Evolutionary conservation across 345 rosid species (phyloP), one percentile per base, ranked within the genome.

Genomic region (Tarenaya hassleriana): DNA sequence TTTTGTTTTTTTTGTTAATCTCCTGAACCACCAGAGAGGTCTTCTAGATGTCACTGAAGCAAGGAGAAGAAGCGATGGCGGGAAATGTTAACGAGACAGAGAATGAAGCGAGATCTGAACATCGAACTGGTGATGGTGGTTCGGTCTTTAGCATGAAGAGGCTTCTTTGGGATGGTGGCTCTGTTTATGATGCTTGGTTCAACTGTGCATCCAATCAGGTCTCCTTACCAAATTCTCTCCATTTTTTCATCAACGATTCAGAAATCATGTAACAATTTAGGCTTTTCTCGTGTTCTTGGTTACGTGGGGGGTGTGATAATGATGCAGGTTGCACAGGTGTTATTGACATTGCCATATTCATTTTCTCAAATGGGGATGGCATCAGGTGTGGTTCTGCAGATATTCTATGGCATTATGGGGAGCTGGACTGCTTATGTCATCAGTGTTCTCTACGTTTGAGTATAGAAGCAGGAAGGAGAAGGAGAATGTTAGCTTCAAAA

Each of bases 361-460:
- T 83, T 83, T 72, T 74, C 92, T 16, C 92, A 83, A 71, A 71
- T 83, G 76, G 92, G 92, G 33, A 74, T 83, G 84, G 69, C 74
- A 52, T 83, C 92, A 4, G 92, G 92, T 18, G 66, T 83, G 19
- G 62, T 80, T 58, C 61, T 83, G 56, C 92, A 83, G 70, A 34
- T 83, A 18, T 78, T 83, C 58, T 83, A 83, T 50, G 92, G 92
- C 3, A 0, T 80, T 55, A 16, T 80, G 37, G 92, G 92, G 19
- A 78, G 87, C 66, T 83, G 92, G 92, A 83, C 92, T 42, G 92
- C 92, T 10, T 83, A 83, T 75, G 79, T 83, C 20, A 83, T 83
- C 55, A 78, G 87, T 52, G 77, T 71, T 42, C 82, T 83, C 24
- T 83, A 83, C 56, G 47, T 83, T n/a, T 21, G 97, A 84, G 69